Conservation (phyloP, 805 yeast genomes). For the Saccharomycopsis oosterbeekiorum region DNA sequence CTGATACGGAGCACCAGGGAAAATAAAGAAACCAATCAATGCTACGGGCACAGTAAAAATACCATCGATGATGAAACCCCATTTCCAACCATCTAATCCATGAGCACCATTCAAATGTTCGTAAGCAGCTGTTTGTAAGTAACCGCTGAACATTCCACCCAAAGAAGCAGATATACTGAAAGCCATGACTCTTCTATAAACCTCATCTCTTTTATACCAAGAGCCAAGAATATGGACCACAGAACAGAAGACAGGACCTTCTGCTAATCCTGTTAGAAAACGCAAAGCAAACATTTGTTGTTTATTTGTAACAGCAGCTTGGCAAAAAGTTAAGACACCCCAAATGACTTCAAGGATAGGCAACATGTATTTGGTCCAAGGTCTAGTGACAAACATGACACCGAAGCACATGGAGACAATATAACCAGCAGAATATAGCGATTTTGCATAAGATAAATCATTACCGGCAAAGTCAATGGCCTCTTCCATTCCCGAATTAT, state of each 20-base stretch:
- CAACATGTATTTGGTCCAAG: slow-evolving; percentile 15
- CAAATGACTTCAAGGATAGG: slow-evolving; percentile 17
- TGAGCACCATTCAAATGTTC: slow-evolving; percentile 24
- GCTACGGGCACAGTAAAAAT: slow-evolving; percentile 31
- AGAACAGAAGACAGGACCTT: slow-evolving; percentile 31
- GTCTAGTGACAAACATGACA: slow-evolving; percentile 21
- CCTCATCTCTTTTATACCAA: slow-evolving; percentile 36
- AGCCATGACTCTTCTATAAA: slow-evolving; percentile 25
- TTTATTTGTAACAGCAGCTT: slow-evolving; percentile 22
- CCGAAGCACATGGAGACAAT: slow-evolving; percentile 27
- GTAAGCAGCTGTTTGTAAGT: slow-evolving; percentile 22
- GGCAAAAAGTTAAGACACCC: slow-evolving; percentile 14
- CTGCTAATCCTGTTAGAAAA: slow-evolving; percentile 22
- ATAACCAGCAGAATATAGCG: slow-evolving; percentile 24
- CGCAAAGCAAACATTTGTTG: slow-evolving; percentile 36
- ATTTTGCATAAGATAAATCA: slow-evolving; percentile 11
- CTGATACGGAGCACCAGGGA: slow-evolving; percentile 31
- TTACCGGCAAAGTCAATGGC: slow-evolving; percentile 24
- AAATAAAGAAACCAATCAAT: slow-evolving; percentile 26
- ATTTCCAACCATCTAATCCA: slow-evolving; percentile 38
- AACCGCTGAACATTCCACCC: slow-evolving; percentile 24
- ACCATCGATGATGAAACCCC: slow-evolving; percentile 46
- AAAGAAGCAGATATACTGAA: slow-evolving; percentile 31
- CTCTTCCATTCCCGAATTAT: slow-evolving; percentile 32
- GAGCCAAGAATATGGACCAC: slow-evolving; percentile 24